Evolutionary conservation across 1,284 basidiomycete genomes (phyloP).

Genomic region (Apiotrichum porosum): DNA sequence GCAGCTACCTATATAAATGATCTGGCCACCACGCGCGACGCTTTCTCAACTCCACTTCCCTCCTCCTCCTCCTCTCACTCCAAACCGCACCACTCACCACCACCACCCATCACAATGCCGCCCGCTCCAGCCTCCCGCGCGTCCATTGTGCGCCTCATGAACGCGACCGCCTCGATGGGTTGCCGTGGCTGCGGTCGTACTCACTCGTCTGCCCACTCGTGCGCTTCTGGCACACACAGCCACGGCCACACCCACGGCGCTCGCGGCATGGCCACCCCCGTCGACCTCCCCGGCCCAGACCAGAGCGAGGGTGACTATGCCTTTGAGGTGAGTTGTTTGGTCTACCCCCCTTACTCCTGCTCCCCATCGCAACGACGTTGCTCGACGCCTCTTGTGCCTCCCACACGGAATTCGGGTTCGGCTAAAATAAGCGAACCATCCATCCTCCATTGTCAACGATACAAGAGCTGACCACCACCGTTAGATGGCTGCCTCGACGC

Average conservation of each 20-base stretch:
- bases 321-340: constrained; percentile 72
- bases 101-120: constrained; percentile 24
- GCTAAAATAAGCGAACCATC: neutral
- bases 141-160: constrained; percentile 36
- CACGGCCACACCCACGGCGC: constrained; percentile 23
- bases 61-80: no score
- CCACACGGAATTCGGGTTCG: no score
- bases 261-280: constrained; percentile 67
- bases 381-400: no score
- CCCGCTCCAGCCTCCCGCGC: constrained; percentile 31
- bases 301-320: constrained; percentile 80
- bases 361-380: no score
- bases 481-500: constrained; percentile 83
- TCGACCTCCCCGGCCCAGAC: constrained; percentile 54
- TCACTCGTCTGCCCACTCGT: constrained; percentile 23
- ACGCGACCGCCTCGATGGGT: constrained; percentile 36
- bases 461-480: constrained; percentile 10
- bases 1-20: neutral
- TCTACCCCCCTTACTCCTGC: no score
- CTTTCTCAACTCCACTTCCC: no score
- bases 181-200: constrained; percentile 43
- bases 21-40: neutral
- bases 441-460: no score
- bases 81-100: neutral
- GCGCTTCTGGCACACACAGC: constrained; percentile 4